A percentile compares a stretch with the other conserved stretches of the same genome.
These are phyloP conservation scores for Pseudocercospora fijiensis DNA, from an alignment of 2,329 filamentous ascomycete genomes.

Conservation along the genomic window DNA sequence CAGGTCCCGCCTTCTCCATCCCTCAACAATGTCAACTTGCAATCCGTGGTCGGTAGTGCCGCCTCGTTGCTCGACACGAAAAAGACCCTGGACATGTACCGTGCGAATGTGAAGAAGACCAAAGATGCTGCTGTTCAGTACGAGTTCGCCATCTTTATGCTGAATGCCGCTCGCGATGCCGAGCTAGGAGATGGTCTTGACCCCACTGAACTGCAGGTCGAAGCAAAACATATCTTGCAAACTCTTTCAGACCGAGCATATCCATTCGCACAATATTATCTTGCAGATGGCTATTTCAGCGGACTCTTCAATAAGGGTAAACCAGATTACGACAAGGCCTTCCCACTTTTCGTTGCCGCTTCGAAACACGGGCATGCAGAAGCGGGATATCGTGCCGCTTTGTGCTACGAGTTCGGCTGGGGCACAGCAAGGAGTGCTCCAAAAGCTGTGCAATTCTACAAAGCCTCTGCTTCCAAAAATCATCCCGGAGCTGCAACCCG, in stretches of 20 bases:
- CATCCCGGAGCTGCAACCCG: constrained; percentile 94
- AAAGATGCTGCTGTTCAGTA: constrained; percentile 88
- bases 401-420: constrained; percentile 99
- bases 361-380: constrained; percentile 97
- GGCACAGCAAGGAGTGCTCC: constrained; percentile 84
- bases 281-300: constrained; percentile 90
- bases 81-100: constrained; percentile 97
- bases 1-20: constrained; percentile 63
- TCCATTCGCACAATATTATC: constrained; percentile 96
- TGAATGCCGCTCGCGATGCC: constrained; percentile 81
- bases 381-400: constrained; percentile 85
- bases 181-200: constrained; percentile 43
- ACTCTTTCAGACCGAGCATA: constrained; percentile 83
- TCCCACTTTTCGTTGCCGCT: constrained; percentile 86
- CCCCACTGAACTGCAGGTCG: constrained; percentile 68
- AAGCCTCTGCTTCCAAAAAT: constrained; percentile 84
- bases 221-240: constrained; percentile 87
- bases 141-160: constrained; percentile 92
- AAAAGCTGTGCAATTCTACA: constrained; percentile 91
- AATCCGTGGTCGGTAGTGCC: constrained; percentile 78
- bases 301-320: constrained; percentile 94
- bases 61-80: constrained; percentile 86
- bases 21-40: constrained; percentile 78
- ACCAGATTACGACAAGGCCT: constrained; percentile 85
- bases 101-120: constrained; percentile 95